A percentile compares a stretch with the other conserved stretches of the same genome.
Conservation (phyloP, 306 rosid species). For the Cicer yamashitae region DNA sequence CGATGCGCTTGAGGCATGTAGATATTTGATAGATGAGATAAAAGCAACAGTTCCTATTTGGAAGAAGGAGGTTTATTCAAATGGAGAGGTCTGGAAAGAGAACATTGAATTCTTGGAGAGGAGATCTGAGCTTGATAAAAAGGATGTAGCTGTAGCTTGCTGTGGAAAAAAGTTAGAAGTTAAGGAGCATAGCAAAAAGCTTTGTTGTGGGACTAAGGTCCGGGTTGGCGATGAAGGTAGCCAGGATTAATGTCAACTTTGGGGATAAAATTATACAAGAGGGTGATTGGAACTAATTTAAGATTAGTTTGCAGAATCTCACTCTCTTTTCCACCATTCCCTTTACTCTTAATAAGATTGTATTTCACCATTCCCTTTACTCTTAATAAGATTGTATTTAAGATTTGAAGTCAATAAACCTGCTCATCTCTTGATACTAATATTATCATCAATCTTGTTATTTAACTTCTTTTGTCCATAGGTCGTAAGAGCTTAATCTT, state of each 20-base stretch:
- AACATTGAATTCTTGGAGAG: constrained; percentile 81
- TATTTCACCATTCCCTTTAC: neutral
- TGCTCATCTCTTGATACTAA: constrained; percentile 8
- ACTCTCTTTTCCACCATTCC: neutral
- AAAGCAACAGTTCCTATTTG: constrained; percentile 93
- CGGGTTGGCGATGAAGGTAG: constrained; percentile 55
- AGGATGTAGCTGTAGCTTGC: constrained; percentile 44
- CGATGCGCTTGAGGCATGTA: constrained; percentile 84
- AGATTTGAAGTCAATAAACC: constrained; percentile 3
- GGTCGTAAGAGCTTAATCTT: too few species aligned
- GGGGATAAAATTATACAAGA: constrained; percentile 9
- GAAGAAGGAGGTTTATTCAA: constrained; percentile 89
- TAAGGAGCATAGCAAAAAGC: constrained; percentile 49
- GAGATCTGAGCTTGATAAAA: constrained; percentile 61
- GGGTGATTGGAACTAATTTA: constrained; percentile 14
- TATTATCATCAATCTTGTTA: constrained; percentile 2
- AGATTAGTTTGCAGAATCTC: neutral
- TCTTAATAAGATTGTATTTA: constrained; percentile 5
- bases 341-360: neutral
- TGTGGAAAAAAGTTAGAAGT: constrained; percentile 42
- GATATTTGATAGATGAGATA: constrained; percentile 78
- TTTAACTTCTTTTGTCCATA: neutral
- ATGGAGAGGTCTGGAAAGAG: constrained; percentile 98
- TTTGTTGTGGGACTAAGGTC: constrained; percentile 68
- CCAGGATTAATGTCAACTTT: constrained; percentile 30